A percentile compares a stretch with the other conserved stretches of the same genome.
Evolutionary conservation across 768 basidiomycete genomes (phyloP).

Genomic region (Mrakia gelida): DNA sequence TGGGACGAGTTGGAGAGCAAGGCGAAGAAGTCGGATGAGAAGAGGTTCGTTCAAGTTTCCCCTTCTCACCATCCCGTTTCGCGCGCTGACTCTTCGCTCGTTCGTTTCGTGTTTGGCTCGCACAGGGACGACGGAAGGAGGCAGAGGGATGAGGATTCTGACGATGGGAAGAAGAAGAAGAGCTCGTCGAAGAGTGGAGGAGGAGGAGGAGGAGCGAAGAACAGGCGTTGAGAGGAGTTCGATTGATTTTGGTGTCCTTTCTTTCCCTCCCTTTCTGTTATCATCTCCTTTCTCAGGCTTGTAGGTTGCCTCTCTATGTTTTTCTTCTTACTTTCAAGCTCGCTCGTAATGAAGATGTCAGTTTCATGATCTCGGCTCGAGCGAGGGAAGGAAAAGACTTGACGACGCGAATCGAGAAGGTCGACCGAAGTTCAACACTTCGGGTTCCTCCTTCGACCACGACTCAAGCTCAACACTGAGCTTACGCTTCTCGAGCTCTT

Average conservation of each 20-base stretch:
- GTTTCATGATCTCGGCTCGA: no score
- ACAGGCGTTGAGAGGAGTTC: background rate
- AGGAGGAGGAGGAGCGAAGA: slow-evolving; percentile 18
- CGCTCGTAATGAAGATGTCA: background rate
- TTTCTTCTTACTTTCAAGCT: background rate
- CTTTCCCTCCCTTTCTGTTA: background rate
- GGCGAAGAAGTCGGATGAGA: slow-evolving; percentile 50
- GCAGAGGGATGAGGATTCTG: slow-evolving; percentile 21
- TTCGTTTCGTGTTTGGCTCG: background rate
- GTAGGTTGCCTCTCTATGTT: background rate
- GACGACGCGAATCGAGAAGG: no score
- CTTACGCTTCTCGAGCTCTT: no score
- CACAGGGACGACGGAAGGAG: background rate
- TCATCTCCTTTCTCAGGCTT: background rate
- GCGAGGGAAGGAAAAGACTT: no score
- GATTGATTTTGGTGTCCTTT: background rate
- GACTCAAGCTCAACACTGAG: no score
- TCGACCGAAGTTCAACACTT: no score
- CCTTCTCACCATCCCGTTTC: background rate
- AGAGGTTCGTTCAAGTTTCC: background rate
- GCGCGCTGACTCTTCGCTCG: background rate
- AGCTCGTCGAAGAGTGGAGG: slow-evolving; percentile 9
- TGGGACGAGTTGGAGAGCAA: slow-evolving; percentile 95
- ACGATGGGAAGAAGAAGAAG: slow-evolving; percentile 25
- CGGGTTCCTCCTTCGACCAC: no score